Evolutionary conservation across 192 early-diverging fungal genomes (phyloP).

Genomic region (Entomortierella parvispora): DNA sequence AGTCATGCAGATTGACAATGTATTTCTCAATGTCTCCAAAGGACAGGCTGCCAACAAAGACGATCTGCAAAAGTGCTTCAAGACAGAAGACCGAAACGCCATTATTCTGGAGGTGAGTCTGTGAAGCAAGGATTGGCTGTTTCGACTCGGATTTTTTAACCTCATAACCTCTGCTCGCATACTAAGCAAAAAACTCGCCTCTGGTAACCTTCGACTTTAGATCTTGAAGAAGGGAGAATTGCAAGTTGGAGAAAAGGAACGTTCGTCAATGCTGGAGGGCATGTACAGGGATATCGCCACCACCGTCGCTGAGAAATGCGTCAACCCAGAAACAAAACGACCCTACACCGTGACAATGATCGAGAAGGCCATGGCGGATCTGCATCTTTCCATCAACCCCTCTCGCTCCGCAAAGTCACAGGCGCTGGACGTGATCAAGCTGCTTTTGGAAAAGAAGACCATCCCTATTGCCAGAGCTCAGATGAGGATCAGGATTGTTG

Average conservation of each 20-base stretch:
- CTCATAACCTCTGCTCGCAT: no score
- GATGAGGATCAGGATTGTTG: slow-evolving; percentile 87
- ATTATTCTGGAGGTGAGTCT: slow-evolving; percentile 73
- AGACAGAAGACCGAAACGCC: slow-evolving; percentile 84
- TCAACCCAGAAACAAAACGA: slow-evolving; percentile 94
- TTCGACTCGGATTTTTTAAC: no score
- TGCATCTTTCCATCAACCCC: slow-evolving; percentile 92
- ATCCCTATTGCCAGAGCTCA: slow-evolving; percentile 95
- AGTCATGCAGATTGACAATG: slow-evolving; percentile 93
- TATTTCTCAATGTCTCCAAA: slow-evolving; percentile 97
- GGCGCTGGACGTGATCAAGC: slow-evolving; percentile 94
- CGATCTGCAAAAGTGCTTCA: slow-evolving; percentile 89
- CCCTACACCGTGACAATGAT: slow-evolving; percentile 98
- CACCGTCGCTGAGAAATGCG: slow-evolving; percentile 93
- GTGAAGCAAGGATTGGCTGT: no score
- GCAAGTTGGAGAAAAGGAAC: slow-evolving; percentile 97
- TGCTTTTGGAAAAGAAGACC: slow-evolving; percentile 86
- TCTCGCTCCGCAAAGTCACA: slow-evolving; percentile 91
- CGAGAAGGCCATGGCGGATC: slow-evolving; percentile 95
- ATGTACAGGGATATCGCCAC: slow-evolving; percentile 94
- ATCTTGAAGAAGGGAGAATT: slow-evolving; percentile 96
- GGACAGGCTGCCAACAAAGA: slow-evolving; percentile 93
- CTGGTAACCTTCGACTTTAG: no score
- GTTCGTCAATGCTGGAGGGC: slow-evolving; percentile 83
- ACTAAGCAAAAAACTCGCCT: no score